Evolutionary conservation across 2,329 filamentous ascomycete genomes (phyloP).

Genomic region (Botryotinia narcissicola): DNA sequence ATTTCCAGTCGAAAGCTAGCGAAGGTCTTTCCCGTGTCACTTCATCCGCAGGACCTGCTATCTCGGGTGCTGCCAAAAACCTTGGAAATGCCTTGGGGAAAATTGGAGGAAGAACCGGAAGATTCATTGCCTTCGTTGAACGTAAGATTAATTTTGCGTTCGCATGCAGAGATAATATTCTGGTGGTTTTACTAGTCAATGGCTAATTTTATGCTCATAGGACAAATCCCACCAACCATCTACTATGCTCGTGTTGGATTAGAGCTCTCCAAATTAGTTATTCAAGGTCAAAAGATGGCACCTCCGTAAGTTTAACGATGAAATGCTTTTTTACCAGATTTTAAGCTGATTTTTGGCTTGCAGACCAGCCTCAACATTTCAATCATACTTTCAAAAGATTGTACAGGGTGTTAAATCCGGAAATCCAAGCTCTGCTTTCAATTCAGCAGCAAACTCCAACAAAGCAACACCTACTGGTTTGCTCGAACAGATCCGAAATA

Average conservation of each 20-base stretch:
- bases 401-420: conserved; percentile 60
- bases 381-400: conserved; percentile 77
- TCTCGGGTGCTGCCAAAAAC: conserved; percentile 69
- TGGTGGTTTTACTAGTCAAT: conserved; percentile 26
- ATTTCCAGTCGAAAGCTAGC: conserved; percentile 63
- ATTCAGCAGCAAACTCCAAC: conserved; percentile 44
- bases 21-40: conserved; percentile 81
- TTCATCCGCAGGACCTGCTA: conserved; percentile 74
- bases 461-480: conserved; percentile 54
- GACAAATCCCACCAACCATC: conserved; percentile 77
- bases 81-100: conserved; percentile 65
- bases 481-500: conserved; percentile 61
- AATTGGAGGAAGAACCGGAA: conserved; percentile 80
- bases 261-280: conserved; percentile 85
- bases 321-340: not conserved
- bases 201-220: conserved; percentile 47
- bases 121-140: conserved; percentile 75
- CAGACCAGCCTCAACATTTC: conserved; percentile 78
- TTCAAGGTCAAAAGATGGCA: conserved; percentile 84
- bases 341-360: conserved; percentile 18
- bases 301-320: conserved; percentile 72
- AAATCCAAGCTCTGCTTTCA: conserved; percentile 61
- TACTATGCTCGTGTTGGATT: conserved; percentile 91
- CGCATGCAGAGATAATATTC: not conserved
- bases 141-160: conserved; percentile 57